Evolutionary conservation across 164 flowering plant genomes (phyloP), one percentile per base, ranked within the genome.

Genomic region (Piper betle): DNA sequence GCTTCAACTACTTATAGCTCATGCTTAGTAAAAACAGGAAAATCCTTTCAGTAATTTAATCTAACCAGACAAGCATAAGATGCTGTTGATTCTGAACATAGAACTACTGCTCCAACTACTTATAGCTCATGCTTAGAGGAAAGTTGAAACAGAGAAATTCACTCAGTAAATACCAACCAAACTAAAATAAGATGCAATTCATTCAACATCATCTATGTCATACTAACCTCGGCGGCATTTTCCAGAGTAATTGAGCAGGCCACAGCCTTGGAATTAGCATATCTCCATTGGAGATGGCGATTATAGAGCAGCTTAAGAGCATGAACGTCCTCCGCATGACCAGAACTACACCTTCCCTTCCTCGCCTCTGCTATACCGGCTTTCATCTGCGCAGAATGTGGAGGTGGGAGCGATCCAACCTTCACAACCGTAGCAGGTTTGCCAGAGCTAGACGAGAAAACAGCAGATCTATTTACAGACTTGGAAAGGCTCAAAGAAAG

Each of bases 271-370:
- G 93, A 86, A 72, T 87, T 91, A 63, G 77, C 80, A 67, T 65
- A 86, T 67, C 83, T 79, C 93, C 93, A 87, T 64, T 84, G 93
- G 60, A 91, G 66, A 62, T 73, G 73, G 39, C 74, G 82, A 68
- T 83, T 84, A 52, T 78, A 78, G 60, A 91, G 79, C 79, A 88
- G 13, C 62, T 67, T 81, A 4, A 87, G 71, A n/a, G 75, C 57
- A 62, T 81, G 82, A 11, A 73, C 73, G 55, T 84, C 81, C 61
- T 83, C 91, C 53, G 69, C 77, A 54, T 77, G 78, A 52, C 68
- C 50, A 0, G 68, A 66, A 52, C 57, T 62, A 62, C 77, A 78
- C 65, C 46, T 76, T 41, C 68, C 75, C 67, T 78, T 84, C 74
- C 61, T 78, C 2, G 70, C 65, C 53, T 82, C 81, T 17, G 59